Evolutionary conservation across 1,139 yeast genomes (phyloP), one percentile per base, ranked within the genome.

Genomic region (Saccharomyces hybrid): DNA sequence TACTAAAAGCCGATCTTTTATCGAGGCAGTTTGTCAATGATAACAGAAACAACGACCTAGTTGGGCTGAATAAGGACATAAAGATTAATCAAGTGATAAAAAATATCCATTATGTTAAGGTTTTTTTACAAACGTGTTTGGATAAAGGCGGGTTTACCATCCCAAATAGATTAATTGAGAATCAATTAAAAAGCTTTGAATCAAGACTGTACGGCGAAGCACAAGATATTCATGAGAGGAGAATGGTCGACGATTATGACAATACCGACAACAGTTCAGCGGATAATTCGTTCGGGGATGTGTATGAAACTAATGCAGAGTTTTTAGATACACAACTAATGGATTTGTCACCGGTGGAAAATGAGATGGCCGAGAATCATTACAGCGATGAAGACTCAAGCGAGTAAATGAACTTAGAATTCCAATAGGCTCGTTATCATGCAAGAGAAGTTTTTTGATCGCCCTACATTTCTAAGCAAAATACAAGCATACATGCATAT

Each of bases 1-100:
- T 67, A 52, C 57, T 65, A 1, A 60, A 60, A 50, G 70, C 69
- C 3, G 67, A 65, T 53, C 49, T 57, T 7, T 53, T 66, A 25
- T 60, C 69, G 2, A 38, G 46, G 8, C 56, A 52, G 14, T 58
- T 60, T 38, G 44, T 48, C 8, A 44, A 48, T 8, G 34, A 44
- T 14, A 48, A 50, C 25, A 47, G 34, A 25, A 46, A 54, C 29
- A 44, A 51, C 16, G 51, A 47, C 4, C 46, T 56, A 13, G 49
- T 49, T 34, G 63, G 64, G 16, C 60, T 62, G 14, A 48, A 58
- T 8, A 55, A 58, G 47, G 65, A 60, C 50, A 61, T 61, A 34
- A 62, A 63, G 13, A 60, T 61, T 49, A 64, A 58, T 46, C 62
- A 61, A 50, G 65, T 65, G 6, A 59, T 56, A 14, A 64, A 63